A percentile compares a stretch with the other conserved stretches of the same genome.
These are phyloP conservation scores for Plantago coronopus DNA, from an alignment of 305 asterid genomes.

Conservation along the genomic window DNA sequence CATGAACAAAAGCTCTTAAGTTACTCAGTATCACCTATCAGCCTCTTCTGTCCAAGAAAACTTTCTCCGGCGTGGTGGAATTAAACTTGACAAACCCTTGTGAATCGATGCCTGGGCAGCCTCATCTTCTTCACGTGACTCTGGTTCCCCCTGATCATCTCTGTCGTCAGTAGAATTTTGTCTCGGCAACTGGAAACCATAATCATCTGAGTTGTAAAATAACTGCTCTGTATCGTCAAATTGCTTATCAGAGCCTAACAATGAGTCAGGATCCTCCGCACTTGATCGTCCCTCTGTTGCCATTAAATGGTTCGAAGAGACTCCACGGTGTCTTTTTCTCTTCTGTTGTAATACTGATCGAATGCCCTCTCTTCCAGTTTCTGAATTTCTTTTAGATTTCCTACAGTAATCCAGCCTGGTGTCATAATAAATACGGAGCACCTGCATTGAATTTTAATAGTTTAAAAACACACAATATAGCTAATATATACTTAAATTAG, in stretches of 20 bases:
- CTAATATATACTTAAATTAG: neutral
- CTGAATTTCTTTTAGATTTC: conserved; percentile 42
- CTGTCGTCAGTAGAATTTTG: conserved; percentile 28
- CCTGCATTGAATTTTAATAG: conserved; percentile 45
- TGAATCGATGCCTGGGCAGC: conserved; percentile 38
- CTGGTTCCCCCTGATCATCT: conserved; percentile 37
- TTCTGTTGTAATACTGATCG: conserved; percentile 45
- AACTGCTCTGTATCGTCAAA: conserved; percentile 33
- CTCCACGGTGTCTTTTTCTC: conserved; percentile 36
- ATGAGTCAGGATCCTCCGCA: conserved; percentile 27
- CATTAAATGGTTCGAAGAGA: conserved; percentile 38
- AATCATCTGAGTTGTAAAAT: conserved; percentile 30
- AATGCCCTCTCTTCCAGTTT: conserved; percentile 33
- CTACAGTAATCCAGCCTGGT: conserved; percentile 47
- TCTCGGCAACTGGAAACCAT: conserved; percentile 32
- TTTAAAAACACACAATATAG: conserved; percentile 14
- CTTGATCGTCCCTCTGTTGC: conserved; percentile 35
- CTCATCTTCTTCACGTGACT: conserved; percentile 47
- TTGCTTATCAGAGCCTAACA: conserved; percentile 34
- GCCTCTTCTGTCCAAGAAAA: conserved; percentile 84
- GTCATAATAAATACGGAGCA: conserved; percentile 71
- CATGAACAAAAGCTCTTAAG: conserved; percentile 16
- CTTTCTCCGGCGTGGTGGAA: conserved; percentile 47
- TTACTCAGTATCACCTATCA: conserved; percentile 61
- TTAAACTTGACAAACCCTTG: conserved; percentile 48